A percentile compares a stretch with the other conserved stretches of the same genome.
phyloP scores from a whole-genome alignment of 139 green algal genomes.

The Chlorella sp. region DNA sequence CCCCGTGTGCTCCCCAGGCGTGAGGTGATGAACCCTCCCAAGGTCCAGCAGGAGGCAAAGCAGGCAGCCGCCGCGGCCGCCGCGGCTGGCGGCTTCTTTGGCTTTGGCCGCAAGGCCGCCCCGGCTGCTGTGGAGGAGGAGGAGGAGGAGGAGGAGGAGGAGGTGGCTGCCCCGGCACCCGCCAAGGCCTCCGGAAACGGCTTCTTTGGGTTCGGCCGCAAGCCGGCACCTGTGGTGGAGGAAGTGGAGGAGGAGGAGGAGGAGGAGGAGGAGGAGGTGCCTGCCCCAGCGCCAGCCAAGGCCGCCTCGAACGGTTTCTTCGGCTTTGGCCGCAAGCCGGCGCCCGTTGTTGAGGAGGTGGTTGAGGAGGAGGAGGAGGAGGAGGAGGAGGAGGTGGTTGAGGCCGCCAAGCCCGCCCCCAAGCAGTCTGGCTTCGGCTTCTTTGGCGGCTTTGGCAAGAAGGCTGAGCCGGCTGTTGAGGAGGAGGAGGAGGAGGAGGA shows the following conservation, averaged over 20 bases:
- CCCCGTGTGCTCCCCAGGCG: conserved; percentile 9
- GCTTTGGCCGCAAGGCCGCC: background rate
- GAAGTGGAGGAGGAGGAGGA: conserved; percentile 48
- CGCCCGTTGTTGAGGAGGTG: background rate
- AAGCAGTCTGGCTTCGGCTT: conserved; percentile 8
- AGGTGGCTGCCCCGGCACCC: conserved; percentile 6
- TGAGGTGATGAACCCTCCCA: conserved; percentile 38
- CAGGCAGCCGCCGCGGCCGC: background rate
- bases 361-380: conserved; percentile 9
- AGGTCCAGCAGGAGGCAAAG: conserved; percentile 18
- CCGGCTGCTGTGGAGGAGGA: conserved; percentile 30
- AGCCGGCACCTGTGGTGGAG: background rate
- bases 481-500: background rate
- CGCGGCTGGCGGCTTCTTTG: conserved; percentile 7
- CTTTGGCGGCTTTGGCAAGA: conserved; percentile 15
- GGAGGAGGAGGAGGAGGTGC: conserved; percentile 43
- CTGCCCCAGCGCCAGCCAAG: background rate
- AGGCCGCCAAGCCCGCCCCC: background rate
- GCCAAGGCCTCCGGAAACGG: conserved; percentile 5
- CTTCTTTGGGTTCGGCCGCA: conserved; percentile 39
- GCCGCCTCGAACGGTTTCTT: conserved; percentile 28
- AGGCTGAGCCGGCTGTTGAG: background rate
- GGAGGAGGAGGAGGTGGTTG: conserved; percentile 14
- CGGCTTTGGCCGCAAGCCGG: conserved; percentile 25
- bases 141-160: conserved; percentile 45